phyloP scores from a whole-genome alignment of 2,329 filamentous ascomycete genomes.

The Ilyonectria mors-panacis region DNA sequence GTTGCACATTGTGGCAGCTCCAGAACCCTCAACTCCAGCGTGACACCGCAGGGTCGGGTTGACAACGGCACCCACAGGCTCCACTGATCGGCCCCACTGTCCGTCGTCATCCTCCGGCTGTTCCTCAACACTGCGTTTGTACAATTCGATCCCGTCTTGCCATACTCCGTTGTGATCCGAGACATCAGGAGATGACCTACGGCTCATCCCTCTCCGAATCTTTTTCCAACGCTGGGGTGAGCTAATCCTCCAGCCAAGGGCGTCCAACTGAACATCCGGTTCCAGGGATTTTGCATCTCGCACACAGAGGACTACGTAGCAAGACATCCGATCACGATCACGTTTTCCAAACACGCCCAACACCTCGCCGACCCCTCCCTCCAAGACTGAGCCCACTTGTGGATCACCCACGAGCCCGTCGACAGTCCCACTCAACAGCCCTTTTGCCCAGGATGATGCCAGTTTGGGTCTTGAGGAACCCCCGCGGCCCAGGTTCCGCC shows the following conservation, averaged over 20 bases:
- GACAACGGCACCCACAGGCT: conserved; percentile 27
- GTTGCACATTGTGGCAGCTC: neutral
- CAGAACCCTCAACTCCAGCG: neutral
- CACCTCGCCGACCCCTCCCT: neutral
- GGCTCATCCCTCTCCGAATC: neutral
- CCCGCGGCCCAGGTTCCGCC: neutral
- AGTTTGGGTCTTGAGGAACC: neutral
- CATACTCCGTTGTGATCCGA: neutral
- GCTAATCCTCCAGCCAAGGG: conserved; percentile 1
- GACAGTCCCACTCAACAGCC: conserved; percentile 11
- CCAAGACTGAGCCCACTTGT: conserved; percentile 18
- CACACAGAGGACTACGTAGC: neutral
- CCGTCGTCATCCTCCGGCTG: conserved; percentile 17
- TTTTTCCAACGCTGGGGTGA: neutral
- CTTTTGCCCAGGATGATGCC: conserved; percentile 12
- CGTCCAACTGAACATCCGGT: conserved; percentile 6
- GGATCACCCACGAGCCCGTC: conserved; percentile 1
- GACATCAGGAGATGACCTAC: neutral
- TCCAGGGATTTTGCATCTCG: neutral
- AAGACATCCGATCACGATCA: conserved; percentile 14
- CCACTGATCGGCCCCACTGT: conserved; percentile 41
- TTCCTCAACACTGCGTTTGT: conserved; percentile 2
- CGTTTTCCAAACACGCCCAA: neutral
- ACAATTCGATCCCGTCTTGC: conserved; percentile 1
- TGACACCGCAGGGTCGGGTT: neutral